Evolutionary conservation across 805 yeast genomes (phyloP), one percentile per base, ranked within the genome.

Genomic region (Nakazawaea molendinolei): DNA sequence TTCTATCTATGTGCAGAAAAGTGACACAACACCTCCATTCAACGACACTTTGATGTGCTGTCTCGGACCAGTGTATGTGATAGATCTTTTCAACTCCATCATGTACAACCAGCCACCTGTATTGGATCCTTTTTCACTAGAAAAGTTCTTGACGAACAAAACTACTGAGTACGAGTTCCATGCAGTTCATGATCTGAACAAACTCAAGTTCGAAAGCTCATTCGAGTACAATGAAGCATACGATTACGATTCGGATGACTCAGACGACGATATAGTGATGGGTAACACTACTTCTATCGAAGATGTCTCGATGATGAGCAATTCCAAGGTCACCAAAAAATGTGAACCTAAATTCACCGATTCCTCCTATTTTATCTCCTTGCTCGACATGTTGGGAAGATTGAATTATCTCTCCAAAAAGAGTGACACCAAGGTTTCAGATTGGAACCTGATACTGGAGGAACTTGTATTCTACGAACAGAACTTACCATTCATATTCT

Each of bases 381-480:
- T 39, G 18, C 7, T 39, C 12, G 10, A 16, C 15, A 30, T 39
- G 12, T 17, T 34, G 28, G 31, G 31, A 9, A 29, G 25, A 10
- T 13, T 36, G 24, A 28, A 29, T 19, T 16, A 25, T 13, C 5
- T 21, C 6, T 8, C 10, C 5, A 13, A 28, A n/a, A 9, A 5
- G 13, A 12, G 17, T 3, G 23, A 15, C 5, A 6, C 7, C 12
- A 13, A 9, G 15, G 16, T 10, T 25, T n/a, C 25, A 12, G 16
- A 17, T 18, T 32, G 37, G 33, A 21, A 29, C 7, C 5, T n/a
- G 16, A 21, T 36, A 2, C 12, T 20, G 23, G 15, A 31, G 3
- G 38, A 43, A 23, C n/a, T 41, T 8, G 7, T 4, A 3, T 19
- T 12, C 4, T 44, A 42, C 21, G 47, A 44, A 21, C 23, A 30